Evolutionary conservation across 805 yeast genomes (phyloP).

Genomic region (Wickerhamomyces pijperi): DNA sequence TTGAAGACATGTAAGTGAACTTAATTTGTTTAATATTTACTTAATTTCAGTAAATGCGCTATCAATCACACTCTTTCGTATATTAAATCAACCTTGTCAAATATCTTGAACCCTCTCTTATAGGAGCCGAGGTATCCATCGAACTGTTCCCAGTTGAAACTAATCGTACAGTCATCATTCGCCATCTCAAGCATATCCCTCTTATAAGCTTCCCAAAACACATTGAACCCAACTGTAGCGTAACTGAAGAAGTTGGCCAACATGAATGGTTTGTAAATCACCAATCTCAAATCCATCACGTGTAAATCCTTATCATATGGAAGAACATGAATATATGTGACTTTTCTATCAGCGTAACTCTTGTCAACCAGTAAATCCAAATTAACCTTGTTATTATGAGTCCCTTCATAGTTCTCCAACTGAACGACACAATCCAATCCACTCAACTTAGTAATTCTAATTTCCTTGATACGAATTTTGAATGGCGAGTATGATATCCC

Average conservation of each 20-base stretch:
- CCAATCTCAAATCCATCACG: conserved; percentile 1
- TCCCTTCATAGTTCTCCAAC: not conserved
- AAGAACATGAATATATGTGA: not conserved
- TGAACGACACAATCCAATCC: not conserved
- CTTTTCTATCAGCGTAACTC: not conserved
- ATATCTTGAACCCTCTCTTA: conserved; percentile 40
- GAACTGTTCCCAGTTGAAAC: conserved; percentile 33
- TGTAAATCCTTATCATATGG: not conserved
- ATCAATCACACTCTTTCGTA: not conserved
- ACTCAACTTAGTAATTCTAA: not conserved
- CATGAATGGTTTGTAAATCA: not conserved
- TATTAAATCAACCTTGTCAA: conserved; percentile 25
- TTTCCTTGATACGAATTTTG: not conserved
- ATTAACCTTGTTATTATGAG: not conserved
- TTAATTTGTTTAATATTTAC: too few relatives aligned
- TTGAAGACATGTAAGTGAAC: conserved; percentile 56
- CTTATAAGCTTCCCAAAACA: conserved; percentile 28
- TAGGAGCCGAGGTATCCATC: conserved; percentile 61
- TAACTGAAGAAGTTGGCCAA: conserved; percentile 3
- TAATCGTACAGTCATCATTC: not conserved
- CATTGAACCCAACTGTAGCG: conserved; percentile 32
- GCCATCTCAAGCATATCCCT: conserved; percentile 5
- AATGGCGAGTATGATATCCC: not conserved
- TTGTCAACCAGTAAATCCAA: not conserved
- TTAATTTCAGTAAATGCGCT: too few relatives aligned